phyloP scores from a whole-genome alignment of 2,329 filamentous ascomycete species.

The Tothia fuscella region DNA sequence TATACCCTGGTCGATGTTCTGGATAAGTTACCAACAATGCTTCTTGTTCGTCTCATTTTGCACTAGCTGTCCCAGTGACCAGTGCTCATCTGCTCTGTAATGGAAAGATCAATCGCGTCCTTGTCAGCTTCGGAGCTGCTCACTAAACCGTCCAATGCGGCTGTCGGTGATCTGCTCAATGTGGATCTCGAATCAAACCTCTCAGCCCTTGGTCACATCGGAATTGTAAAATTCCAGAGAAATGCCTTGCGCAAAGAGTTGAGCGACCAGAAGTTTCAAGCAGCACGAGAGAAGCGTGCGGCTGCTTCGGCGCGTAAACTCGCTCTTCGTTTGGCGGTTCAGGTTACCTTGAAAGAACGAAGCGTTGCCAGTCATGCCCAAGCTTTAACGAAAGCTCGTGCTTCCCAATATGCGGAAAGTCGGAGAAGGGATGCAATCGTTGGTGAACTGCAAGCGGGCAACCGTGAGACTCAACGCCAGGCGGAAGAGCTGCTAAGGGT shows the following conservation, averaged over 20 bases:
- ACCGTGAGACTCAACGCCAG: neutral
- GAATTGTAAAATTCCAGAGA: constrained; percentile 8
- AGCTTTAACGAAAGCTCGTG: neutral
- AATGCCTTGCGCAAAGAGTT: constrained; percentile 4
- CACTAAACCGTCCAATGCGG: no score
- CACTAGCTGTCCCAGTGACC: no score
- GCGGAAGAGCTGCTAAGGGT: neutral
- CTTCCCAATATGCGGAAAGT: neutral
- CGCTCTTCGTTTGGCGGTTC: constrained; percentile 6
- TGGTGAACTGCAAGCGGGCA: neutral
- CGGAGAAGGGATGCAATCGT: constrained; percentile 3
- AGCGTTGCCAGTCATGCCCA: neutral
- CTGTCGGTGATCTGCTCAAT: no score
- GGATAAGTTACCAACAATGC: no score
- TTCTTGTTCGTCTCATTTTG: no score
- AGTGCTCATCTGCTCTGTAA: no score
- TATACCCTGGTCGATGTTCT: no score
- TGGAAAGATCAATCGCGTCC: no score
- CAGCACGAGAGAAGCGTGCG: neutral
- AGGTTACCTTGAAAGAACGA: neutral
- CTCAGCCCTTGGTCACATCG: constrained; percentile 10
- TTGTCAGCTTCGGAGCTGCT: no score
- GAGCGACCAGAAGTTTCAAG: neutral
- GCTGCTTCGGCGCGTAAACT: constrained; percentile 3
- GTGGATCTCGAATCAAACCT: constrained; percentile 8